A percentile compares a stretch with the other conserved stretches of the same genome.
Conservation (phyloP, 306 rosid genomes). For the Quercus suber region DNA sequence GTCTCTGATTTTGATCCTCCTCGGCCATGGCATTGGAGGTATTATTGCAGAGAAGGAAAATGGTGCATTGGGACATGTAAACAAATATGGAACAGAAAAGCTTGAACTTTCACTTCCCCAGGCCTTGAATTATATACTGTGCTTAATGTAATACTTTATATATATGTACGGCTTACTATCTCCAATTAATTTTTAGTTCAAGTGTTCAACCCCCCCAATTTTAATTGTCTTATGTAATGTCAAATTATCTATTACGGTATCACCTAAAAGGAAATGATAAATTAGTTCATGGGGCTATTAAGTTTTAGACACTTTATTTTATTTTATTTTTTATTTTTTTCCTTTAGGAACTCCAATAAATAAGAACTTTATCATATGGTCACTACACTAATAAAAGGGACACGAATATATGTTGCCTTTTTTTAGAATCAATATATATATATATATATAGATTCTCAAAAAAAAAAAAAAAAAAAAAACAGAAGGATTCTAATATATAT, state of each 20-base stretch:
- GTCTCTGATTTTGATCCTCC: not conserved
- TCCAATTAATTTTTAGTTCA: not conserved
- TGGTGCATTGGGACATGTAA: constrained; percentile 29
- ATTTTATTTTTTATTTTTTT: no score
- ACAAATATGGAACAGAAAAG: not conserved
- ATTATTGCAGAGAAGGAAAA: constrained; percentile 17
- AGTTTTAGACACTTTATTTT: not conserved
- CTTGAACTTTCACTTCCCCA: not conserved
- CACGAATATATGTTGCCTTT: no score
- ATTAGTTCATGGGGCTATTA: not conserved
- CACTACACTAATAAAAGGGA: no score
- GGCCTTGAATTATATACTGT: not conserved
- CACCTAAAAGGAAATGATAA: not conserved
- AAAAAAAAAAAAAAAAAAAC: no score
- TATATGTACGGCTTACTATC: not conserved
- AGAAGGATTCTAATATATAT: no score
- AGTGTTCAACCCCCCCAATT: not conserved
- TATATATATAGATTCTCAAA: no score
- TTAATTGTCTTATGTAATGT: not conserved
- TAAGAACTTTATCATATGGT: no score
- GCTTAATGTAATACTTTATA: not conserved
- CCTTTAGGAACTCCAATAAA: no score
- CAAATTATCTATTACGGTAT: not conserved
- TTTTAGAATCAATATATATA: no score
- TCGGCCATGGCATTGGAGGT: constrained; percentile 22